Conservation (phyloP, 1,139 yeast species). For the Yamadazyma taylorii region DNA sequence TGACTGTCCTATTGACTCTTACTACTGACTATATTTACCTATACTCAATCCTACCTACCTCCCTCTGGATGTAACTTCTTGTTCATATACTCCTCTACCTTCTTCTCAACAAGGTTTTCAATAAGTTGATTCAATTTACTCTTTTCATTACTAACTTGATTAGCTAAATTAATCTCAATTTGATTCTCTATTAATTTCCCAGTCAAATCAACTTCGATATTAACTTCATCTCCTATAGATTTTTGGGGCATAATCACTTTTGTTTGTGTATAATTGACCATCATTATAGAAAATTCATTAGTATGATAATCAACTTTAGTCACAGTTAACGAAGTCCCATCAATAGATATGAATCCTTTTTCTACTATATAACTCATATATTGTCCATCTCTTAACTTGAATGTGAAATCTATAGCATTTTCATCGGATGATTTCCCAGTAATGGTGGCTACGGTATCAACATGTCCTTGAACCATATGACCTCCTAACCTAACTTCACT, state of each 20-base stretch:
- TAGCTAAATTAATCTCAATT: conserved; percentile 55
- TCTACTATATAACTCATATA: conserved; percentile 80
- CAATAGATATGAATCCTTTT: conserved; percentile 89
- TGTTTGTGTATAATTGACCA: conserved; percentile 88
- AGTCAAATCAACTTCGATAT: conserved; percentile 90
- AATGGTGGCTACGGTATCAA: conserved; percentile 82
- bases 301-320: conserved; percentile 64
- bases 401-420: conserved; percentile 75
- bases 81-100: conserved; percentile 26
- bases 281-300: conserved; percentile 75
- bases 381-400: conserved; percentile 65
- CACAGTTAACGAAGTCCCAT: conserved; percentile 92
- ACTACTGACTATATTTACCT: too few species aligned
- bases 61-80: neutral
- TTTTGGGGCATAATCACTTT: conserved; percentile 76
- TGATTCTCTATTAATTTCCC: conserved; percentile 92
- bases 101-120: conserved; percentile 51
- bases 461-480: conserved; percentile 96
- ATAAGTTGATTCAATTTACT: conserved; percentile 45
- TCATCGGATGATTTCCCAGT: conserved; percentile 59
- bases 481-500: conserved; percentile 91
- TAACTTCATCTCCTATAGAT: conserved; percentile 62
- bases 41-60: too few species aligned
- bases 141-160: conserved; percentile 50
- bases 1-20: too few species aligned